A percentile compares a stretch with the other conserved stretches of the same genome.
Conservation (phyloP, 2,329 filamentous ascomycete species). For the Fusarium palustre region DNA sequence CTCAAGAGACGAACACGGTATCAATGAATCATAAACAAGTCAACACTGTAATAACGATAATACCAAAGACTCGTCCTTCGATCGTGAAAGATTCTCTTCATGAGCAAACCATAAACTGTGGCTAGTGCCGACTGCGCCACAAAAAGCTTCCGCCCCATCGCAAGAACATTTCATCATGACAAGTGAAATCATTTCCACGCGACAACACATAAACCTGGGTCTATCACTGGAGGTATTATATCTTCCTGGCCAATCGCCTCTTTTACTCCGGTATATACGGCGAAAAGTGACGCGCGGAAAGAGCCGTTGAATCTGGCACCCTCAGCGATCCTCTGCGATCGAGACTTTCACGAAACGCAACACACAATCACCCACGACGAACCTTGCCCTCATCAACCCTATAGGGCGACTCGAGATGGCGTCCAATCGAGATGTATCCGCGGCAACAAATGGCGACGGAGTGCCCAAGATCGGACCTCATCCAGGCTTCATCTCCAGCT, state of each 20-base stretch:
- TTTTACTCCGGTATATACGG: not conserved
- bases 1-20: not conserved
- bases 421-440: slow-evolving; percentile 13
- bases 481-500: slow-evolving; percentile 62
- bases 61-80: not conserved
- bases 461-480: slow-evolving; percentile 54
- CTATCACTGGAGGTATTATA: not conserved
- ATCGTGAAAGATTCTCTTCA: not conserved
- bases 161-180: slow-evolving; percentile 18
- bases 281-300: too few species aligned
- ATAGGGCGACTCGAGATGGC: slow-evolving; percentile 23
- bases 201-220: not conserved
- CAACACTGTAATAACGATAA: too few species aligned
- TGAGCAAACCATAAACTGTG: slow-evolving; percentile 2
- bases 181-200: slow-evolving; percentile 16
- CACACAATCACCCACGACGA: not conserved
- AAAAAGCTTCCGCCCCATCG: slow-evolving; percentile 32
- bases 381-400: not conserved
- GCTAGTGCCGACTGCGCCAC: slow-evolving; percentile 20
- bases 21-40: too few species aligned
- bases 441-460: slow-evolving; percentile 36
- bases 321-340: not conserved
- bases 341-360: not conserved
- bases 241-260: not conserved
- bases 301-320: not conserved